Evolutionary conservation across 1,139 yeast species (phyloP).

Genomic region (Yamadazyma blattariae): DNA sequence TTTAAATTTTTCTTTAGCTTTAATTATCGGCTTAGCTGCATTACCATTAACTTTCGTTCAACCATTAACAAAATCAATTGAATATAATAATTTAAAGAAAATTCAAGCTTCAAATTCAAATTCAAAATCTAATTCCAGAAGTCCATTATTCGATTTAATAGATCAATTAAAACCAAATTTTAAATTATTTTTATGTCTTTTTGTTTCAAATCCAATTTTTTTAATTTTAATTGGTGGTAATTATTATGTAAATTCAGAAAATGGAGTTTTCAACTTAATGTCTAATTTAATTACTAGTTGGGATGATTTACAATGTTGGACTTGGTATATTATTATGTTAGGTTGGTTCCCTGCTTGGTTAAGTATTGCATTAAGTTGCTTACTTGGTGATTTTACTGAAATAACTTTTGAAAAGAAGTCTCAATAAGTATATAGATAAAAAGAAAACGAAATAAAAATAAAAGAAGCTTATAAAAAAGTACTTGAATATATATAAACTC

Average conservation of each 20-base stretch:
- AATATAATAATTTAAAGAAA: slow-evolving; percentile 4
- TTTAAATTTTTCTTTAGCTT: slow-evolving; percentile 80
- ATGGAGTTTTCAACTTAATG: slow-evolving; percentile 38
- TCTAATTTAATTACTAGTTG: slow-evolving; percentile 60
- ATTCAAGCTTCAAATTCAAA: background rate
- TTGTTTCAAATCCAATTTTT: slow-evolving; percentile 56
- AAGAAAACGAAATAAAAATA: too few species aligned
- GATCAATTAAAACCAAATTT: slow-evolving; percentile 18
- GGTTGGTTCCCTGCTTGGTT: slow-evolving; percentile 90
- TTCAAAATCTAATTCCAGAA: background rate
- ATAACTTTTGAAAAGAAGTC: slow-evolving; percentile 10
- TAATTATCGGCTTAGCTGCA: slow-evolving; percentile 62
- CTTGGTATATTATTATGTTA: slow-evolving; percentile 72
- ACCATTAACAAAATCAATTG: slow-evolving; percentile 28
- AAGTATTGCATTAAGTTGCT: slow-evolving; percentile 35
- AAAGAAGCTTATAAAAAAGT: too few species aligned
- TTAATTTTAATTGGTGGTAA: slow-evolving; percentile 33
- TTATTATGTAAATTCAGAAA: slow-evolving; percentile 23
- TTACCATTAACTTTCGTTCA: slow-evolving; percentile 70
- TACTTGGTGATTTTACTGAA: slow-evolving; percentile 26
- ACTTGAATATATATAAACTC: background rate
- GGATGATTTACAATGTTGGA: slow-evolving; percentile 76
- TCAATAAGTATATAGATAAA: slow-evolving; percentile 5
- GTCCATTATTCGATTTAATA: slow-evolving; percentile 10
- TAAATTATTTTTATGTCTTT: slow-evolving; percentile 32